Evolutionary conservation across 179 eudicot species (phyloP), one percentile per base, ranked within the genome.

Genomic region (Beta corolliflora): DNA sequence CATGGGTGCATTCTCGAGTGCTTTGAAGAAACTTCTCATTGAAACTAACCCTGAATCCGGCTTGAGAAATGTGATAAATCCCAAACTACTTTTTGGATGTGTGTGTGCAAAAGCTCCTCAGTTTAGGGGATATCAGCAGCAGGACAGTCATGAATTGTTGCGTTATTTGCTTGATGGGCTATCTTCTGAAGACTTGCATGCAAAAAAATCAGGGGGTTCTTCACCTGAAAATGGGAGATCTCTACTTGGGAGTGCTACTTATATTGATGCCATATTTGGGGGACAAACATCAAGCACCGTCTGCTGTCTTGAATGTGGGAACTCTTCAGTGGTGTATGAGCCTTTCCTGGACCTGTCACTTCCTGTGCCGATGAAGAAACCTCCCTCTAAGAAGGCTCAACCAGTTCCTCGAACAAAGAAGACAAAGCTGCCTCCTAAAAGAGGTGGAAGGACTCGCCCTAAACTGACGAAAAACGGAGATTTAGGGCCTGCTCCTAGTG

Each of bases 91-190:
- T 45, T 91, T 96, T 84, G 93, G 93, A 29, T 83, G 90, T 86
- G 74, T 96, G 66, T 91, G 93, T 84, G 85, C 90, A 9, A 94
- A 86, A 83, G 93, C 98, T 83, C 94, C 98, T 58, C 99, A 96
- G 72, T 96, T 96, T 84, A 91, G 91, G 86, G 99, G 99, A 78
- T 91, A 82, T 83, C 93, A 92, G 76, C 99, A 96, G 83, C 96
- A 94, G 60, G 99, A 96, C 85, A 96, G 99, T 82, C 98, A 94
- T 79, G 99, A 96, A 83, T 82, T 96, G 80, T 96, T 96, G 64
- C 97, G 92, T 45, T 96, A 85, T 83, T 90, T 96, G 89, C 94
- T 96, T 79, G 99, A 96, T 89, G 94, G 94, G 52, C 87, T 92
- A 81, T 85, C 90, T 55, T 86, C 81, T 9, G 99, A 96, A 90